Evolutionary conservation across 768 basidiomycete genomes (phyloP).

Genomic region (Agaricus subrufescens): DNA sequence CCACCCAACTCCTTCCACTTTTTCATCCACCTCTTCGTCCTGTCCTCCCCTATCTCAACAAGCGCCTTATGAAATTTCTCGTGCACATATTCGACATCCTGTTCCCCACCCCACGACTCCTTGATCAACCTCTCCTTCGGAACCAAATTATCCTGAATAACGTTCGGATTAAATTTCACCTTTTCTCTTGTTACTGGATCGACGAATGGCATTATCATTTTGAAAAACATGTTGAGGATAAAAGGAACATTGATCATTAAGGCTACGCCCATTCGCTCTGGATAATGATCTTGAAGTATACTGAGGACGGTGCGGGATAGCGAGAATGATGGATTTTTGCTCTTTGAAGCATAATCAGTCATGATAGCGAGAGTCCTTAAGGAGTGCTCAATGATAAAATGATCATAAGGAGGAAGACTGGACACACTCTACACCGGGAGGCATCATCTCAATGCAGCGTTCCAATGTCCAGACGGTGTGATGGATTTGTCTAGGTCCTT

Average conservation of each 20-base stretch:
- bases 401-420: too few species aligned
- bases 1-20: slow-evolving; percentile 70
- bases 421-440: slow-evolving; percentile 73
- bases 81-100: slow-evolving; percentile 70
- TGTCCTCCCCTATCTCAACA: slow-evolving; percentile 46
- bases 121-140: slow-evolving; percentile 63
- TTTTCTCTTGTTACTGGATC: slow-evolving; percentile 79
- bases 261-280: slow-evolving; percentile 76
- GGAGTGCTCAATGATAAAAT: slow-evolving; percentile 3
- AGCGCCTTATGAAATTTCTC: slow-evolving; percentile 71
- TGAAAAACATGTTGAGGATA: slow-evolving; percentile 69
- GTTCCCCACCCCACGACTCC: slow-evolving; percentile 65
- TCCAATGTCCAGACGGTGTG: slow-evolving; percentile 77
- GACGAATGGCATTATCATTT: slow-evolving; percentile 73
- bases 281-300: slow-evolving; percentile 80
- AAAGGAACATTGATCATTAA: slow-evolving; percentile 81
- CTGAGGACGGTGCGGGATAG: slow-evolving; percentile 44
- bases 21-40: slow-evolving; percentile 43
- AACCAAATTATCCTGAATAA: slow-evolving; percentile 65
- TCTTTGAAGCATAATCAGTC: slow-evolving; percentile 73
- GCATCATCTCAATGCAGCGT: slow-evolving; percentile 71
- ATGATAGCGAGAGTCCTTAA: slow-evolving; percentile 62
- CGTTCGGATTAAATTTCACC: slow-evolving; percentile 69
- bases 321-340: slow-evolving; percentile 47
- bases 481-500: slow-evolving; percentile 62